These are phyloP conservation scores for Chaetomiaceae sp. DNA, from an alignment of 2,329 filamentous ascomycete species.

Conservation along the genomic window DNA sequence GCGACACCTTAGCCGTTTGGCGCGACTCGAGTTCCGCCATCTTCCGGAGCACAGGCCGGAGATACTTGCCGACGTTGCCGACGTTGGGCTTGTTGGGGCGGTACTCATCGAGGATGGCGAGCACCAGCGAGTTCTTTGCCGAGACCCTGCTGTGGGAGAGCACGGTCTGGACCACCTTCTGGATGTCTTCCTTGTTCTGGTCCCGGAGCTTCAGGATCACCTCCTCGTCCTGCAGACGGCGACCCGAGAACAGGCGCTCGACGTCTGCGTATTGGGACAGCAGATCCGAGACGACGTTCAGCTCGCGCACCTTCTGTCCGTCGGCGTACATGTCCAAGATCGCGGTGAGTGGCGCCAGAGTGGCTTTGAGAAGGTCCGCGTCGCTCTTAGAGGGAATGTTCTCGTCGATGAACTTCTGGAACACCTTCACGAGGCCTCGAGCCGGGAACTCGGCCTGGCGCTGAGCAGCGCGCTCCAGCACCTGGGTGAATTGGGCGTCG, in stretches of 20 bases:
- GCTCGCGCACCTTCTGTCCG: slow-evolving; percentile 85
- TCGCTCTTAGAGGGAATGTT: slow-evolving; percentile 64
- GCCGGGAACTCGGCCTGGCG: slow-evolving; percentile 85
- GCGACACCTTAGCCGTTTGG: slow-evolving; percentile 84
- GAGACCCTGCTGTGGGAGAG: slow-evolving; percentile 89
- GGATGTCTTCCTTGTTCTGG: slow-evolving; percentile 88
- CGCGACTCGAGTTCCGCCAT: slow-evolving; percentile 86
- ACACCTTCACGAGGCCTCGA: slow-evolving; percentile 75
- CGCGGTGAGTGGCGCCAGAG: slow-evolving; percentile 67
- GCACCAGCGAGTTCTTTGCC: slow-evolving; percentile 87
- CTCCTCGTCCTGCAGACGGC: slow-evolving; percentile 82
- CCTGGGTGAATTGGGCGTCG: slow-evolving; percentile 71
- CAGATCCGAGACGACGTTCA: slow-evolving; percentile 71
- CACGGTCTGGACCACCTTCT: slow-evolving; percentile 78
- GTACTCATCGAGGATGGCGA: slow-evolving; percentile 91
- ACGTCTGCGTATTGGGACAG: slow-evolving; percentile 75
- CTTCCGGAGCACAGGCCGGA: slow-evolving; percentile 74
- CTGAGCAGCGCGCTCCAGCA: slow-evolving; percentile 75
- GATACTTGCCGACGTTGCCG: slow-evolving; percentile 81
- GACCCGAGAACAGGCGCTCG: slow-evolving; percentile 81
- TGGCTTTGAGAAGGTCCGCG: slow-evolving; percentile 63
- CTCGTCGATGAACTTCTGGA: slow-evolving; percentile 84
- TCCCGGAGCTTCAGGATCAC: slow-evolving; percentile 91
- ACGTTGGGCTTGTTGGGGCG: slow-evolving; percentile 87
- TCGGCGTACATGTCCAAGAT: slow-evolving; percentile 78